These are phyloP conservation scores for Thermothelomyces thermophilus DNA, from an alignment of 2,329 filamentous ascomycete genomes.

Conservation along the genomic window DNA sequence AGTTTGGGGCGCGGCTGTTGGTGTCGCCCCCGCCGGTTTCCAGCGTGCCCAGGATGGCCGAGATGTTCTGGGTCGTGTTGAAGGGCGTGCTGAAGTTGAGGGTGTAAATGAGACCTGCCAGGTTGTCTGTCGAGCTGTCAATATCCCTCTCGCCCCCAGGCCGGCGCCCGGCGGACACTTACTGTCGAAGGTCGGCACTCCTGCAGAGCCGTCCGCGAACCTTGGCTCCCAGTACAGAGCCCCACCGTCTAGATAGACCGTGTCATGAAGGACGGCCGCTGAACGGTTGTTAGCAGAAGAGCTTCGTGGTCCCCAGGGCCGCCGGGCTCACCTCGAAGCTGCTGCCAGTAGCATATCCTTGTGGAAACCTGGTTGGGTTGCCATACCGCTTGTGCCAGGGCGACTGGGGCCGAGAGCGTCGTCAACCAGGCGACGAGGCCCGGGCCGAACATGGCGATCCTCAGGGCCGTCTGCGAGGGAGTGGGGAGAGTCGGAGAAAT, in stretches of 20 bases:
- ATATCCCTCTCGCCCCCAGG: neutral
- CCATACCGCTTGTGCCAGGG: conserved; percentile 43
- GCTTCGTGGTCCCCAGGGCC: neutral
- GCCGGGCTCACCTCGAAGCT: conserved; percentile 35
- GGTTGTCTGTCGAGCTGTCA: conserved; percentile 39
- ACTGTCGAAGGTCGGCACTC: conserved; percentile 35
- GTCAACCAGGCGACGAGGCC: conserved; percentile 28
- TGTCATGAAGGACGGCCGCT: conserved; percentile 55
- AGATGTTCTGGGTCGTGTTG: conserved; percentile 46
- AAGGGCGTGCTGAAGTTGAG: conserved; percentile 55
- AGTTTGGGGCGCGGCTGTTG: conserved; percentile 50
- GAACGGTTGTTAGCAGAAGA: conserved; percentile 10
- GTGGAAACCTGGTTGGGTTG: conserved; percentile 45
- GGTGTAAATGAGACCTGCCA: conserved; percentile 45
- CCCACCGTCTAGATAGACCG: conserved; percentile 61
- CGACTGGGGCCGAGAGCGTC: conserved; percentile 27
- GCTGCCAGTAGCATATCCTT: conserved; percentile 53
- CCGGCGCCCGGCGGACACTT: conserved; percentile 23
- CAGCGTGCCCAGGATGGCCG: conserved; percentile 41
- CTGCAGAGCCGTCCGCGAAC: conserved; percentile 38
- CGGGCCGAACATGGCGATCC: conserved; percentile 27
- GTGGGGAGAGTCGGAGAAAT: neutral
- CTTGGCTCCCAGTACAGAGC: conserved; percentile 46
- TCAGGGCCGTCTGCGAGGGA: neutral
- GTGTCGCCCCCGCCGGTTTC: conserved; percentile 42